Base-by-base conservation (phyloP, 2,329 filamentous ascomycete genomes). In the Thermomyces lanuginosus region DNA sequence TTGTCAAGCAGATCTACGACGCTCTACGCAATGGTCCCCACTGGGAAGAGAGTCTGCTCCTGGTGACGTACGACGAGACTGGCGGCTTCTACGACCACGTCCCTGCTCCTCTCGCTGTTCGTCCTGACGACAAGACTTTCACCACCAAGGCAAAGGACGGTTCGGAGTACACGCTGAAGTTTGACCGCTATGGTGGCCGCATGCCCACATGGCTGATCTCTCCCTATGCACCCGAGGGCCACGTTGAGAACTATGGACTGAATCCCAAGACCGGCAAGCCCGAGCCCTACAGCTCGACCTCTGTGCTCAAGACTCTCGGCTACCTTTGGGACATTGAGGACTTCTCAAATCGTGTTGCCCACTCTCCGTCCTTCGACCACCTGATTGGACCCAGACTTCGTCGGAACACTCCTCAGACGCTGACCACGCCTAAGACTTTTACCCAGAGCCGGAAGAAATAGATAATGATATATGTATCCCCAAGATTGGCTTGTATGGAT, bases 51-150 rank as follows among this genome's bases (percentile, higher is more conserved):
- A 47, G 46, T 19, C 39, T 52, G 8, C 39, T 50, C 10, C 31
- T 53, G 11, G 26, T 53, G 23, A 49, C 46, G 26, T 53, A 44
- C 32, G 49, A 52, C 20, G 49, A 53, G 39, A 46, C 44, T 2
- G 48, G 49, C 31, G 49, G 49, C 19, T 53, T 52, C 42, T 47
- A 38, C 35, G 49, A 53, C 40, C 49, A 53, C 36, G 44, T 53
- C 11, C 34, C 39, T 17, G 41, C 49, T 10, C 46, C 46, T n/a
- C 36, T 42, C 16, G 47, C 44, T 13, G 38, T 46, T 8, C 42
- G 45, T 22, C 44, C 48, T 1, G 51, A 55, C 18, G 31, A 46
- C 34, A 35, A 52, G 31, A 45, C 41, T 10, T 50, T 49, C 33
- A 56, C 53, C 8, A 43, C 46, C 35, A 46, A 31, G 3, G 44